These are phyloP conservation scores for Oryza officinalis DNA, from an alignment of 176 grass and related monocot species.

Conservation along the genomic window DNA sequence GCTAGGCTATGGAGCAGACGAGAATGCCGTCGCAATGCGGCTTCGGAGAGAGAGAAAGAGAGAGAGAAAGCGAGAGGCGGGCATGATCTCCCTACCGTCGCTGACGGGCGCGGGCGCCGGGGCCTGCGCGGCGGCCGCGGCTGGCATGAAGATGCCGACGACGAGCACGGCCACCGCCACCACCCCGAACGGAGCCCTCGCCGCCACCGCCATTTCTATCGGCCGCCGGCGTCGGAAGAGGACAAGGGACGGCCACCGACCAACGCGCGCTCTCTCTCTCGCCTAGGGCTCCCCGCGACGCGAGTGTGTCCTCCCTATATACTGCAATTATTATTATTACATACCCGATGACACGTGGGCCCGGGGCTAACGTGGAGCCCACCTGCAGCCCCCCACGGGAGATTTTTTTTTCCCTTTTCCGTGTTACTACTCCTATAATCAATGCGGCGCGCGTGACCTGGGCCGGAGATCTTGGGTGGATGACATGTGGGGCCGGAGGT, in stretches of 20 bases:
- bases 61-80: too few relatives aligned
- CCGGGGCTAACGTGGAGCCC: background rate
- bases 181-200: slow-evolving; percentile 16
- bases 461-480: too few relatives aligned
- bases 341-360: background rate
- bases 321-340: background rate
- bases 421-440: too few relatives aligned
- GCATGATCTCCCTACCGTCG: slow-evolving; percentile 33
- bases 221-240: slow-evolving; percentile 30
- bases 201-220: slow-evolving; percentile 25
- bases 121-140: slow-evolving; percentile 17
- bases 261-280: background rate
- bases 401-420: background rate
- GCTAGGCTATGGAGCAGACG: background rate
- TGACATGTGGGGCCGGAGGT: too few relatives aligned
- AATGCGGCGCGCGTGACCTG: too few relatives aligned
- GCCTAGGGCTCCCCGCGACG: slow-evolving; percentile 1
- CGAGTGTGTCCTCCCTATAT: background rate
- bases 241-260: background rate
- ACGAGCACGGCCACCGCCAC: slow-evolving; percentile 38
- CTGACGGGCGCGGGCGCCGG: slow-evolving; percentile 49
- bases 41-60: fast-evolving
- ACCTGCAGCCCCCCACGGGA: background rate
- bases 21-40: background rate
- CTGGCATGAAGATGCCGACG: slow-evolving; percentile 44